Conservation (phyloP, 805 yeast genomes). For the Candida boleticola region DNA sequence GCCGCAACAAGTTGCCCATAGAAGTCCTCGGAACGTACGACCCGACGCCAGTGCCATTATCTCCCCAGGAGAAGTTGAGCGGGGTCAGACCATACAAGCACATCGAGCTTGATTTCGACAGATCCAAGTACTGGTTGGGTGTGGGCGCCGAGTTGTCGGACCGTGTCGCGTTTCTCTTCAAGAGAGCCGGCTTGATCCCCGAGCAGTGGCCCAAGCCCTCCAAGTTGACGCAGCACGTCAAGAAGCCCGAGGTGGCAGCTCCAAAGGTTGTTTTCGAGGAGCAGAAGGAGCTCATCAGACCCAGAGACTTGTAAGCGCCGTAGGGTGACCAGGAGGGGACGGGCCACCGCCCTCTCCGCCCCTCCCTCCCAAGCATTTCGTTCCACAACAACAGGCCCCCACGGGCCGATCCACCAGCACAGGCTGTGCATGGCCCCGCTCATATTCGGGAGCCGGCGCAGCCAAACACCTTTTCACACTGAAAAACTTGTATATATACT, state of each 20-base stretch:
- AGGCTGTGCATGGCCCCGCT: background rate
- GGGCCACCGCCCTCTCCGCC: background rate
- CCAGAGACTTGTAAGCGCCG: slow-evolving; percentile 17
- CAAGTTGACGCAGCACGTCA: slow-evolving; percentile 31
- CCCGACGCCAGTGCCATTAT: slow-evolving; percentile 72
- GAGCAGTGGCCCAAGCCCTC: slow-evolving; percentile 57
- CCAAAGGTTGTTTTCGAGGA: slow-evolving; percentile 29
- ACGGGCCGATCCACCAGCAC: background rate
- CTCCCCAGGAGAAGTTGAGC: slow-evolving; percentile 55
- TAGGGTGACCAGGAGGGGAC: too few relatives aligned
- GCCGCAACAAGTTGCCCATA: slow-evolving; percentile 84
- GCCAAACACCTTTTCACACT: too few relatives aligned
- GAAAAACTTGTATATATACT: too few relatives aligned
- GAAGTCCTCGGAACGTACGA: slow-evolving; percentile 95
- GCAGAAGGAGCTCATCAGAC: slow-evolving; percentile 30
- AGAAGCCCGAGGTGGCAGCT: slow-evolving; percentile 27
- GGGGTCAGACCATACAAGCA: slow-evolving; percentile 71
- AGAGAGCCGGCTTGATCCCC: slow-evolving; percentile 70
- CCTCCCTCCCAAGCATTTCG: background rate
- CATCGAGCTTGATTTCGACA: slow-evolving; percentile 77
- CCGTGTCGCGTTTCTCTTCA: slow-evolving; percentile 71
- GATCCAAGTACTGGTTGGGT: slow-evolving; percentile 95
- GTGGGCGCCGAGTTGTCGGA: slow-evolving; percentile 95
- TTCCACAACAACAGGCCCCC: background rate
- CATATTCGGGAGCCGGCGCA: background rate